Evolutionary conservation across 177 flowering plant species (phyloP), one percentile per base, ranked within the genome.

Genomic region (Vitis hybrid): DNA sequence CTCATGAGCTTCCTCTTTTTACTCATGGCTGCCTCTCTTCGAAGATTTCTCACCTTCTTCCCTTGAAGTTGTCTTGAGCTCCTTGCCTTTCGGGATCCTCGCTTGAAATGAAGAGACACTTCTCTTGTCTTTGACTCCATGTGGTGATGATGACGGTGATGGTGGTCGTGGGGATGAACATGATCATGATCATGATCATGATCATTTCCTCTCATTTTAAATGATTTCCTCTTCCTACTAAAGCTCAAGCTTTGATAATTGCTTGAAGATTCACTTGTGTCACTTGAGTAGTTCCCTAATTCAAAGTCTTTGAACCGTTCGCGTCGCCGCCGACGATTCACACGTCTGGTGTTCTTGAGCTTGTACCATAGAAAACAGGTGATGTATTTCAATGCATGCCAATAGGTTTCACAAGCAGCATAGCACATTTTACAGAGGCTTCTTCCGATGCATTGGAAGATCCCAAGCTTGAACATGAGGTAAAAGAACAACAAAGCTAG

Each of bases 381-480:
- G 15, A 83, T 70, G 56, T 85, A 78, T 71, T 71, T 76, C 14
- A 86, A 11, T 27, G 88, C 79, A 49, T 40, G 67, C 81, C 88
- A 89, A 64, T 85, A 91, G 2, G 87, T 70, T 65, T 81, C 81
- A 64, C 89, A 91, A 0, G 81, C 84, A 32, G 84, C 86, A 84
- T 91, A 89, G 2, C 87, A 75, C 88, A 89, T 84, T 75, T 85
- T 91, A 60, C 88, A 89, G 1, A 91, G 75, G 81, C 85, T 85
- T 81, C 77, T 87, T 56, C 67, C 82, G 13, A 86, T 74, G 84
- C 91, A 91, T 77, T 89, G 89, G 76, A 84, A 75, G 55, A 91
- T 73, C 56, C 96, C 93, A 68, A 89, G 19, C 77, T 91, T 77
- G 75, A 82, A 82, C 59, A 91, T 61, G 64, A 89, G 78, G 71